phyloP scores from a whole-genome alignment of 352 stramenopile genomes.

The Phytophthora pseudosyringae region DNA sequence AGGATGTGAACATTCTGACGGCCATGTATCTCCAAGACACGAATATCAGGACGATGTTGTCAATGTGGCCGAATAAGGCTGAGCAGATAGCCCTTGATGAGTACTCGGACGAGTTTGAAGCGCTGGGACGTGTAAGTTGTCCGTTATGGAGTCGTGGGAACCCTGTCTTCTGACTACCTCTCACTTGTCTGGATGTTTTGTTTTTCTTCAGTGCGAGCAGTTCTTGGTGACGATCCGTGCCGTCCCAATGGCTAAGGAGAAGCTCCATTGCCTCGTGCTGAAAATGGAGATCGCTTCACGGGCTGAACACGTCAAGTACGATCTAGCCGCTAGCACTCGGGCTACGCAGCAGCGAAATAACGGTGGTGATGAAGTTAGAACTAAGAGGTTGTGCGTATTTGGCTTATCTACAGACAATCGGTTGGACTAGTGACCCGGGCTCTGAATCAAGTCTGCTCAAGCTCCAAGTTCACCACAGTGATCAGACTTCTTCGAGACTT shows the following conservation, averaged over 20 bases:
- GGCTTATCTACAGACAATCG: slow-evolving; percentile 20
- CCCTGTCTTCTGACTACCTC: neutral
- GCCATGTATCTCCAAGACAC: slow-evolving; percentile 35
- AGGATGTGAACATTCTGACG: slow-evolving; percentile 36
- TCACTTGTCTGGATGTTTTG: neutral
- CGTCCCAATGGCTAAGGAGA: slow-evolving; percentile 34
- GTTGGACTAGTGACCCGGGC: slow-evolving; percentile 35
- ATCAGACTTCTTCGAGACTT: slow-evolving; percentile 35
- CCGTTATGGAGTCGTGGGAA: neutral
- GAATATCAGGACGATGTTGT: slow-evolving; percentile 37
- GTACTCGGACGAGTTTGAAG: slow-evolving; percentile 25
- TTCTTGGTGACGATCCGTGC: slow-evolving; percentile 35
- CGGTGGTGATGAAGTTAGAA: neutral
- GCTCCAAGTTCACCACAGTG: slow-evolving; percentile 24
- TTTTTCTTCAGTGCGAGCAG: slow-evolving; percentile 31
- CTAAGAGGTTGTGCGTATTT: slow-evolving; percentile 3
- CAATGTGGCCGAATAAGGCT: slow-evolving; percentile 40
- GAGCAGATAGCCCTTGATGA: slow-evolving; percentile 32
- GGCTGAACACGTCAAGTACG: slow-evolving; percentile 34
- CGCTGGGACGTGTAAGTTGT: slow-evolving; percentile 30
- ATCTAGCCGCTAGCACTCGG: neutral
- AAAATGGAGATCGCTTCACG: slow-evolving; percentile 35
- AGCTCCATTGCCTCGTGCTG: slow-evolving; percentile 35
- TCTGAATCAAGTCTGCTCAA: slow-evolving; percentile 38
- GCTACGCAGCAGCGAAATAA: neutral